Base-by-base conservation (phyloP, 139 green algal genomes). In the Chlorella sp. region DNA sequence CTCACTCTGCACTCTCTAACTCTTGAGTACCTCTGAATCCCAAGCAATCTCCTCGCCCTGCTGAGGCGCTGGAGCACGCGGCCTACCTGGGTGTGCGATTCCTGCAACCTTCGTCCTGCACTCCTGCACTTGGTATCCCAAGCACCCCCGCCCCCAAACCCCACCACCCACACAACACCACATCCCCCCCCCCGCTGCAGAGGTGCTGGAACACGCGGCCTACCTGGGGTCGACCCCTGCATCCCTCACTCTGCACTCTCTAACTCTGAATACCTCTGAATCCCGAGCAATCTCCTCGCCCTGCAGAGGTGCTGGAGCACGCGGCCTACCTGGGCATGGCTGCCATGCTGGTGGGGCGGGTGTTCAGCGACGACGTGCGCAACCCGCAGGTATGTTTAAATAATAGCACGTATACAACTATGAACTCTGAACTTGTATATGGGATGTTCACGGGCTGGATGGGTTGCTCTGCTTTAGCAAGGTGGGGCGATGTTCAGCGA, bases 301-400 rank as follows among this genome's bases (percentile, higher is more conserved):
- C 77, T n/a, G 91, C 91, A 80, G 91, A 95, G 71, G 86, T 93
- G 78, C 87, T 97, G 83, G 95, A 97, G 89, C 90, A 95, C 53
- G 92, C 93, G 18, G 90, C 96, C 0, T 87, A 94, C 21, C 36
- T 94, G 18, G 95, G 89, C 53, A 96, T 98, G 96, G 95, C 94
- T 14, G 93, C 95, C 4, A 93, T 98, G 92, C 90, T 98, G 64
- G 89, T 95, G 91, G 96, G 95, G 19, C 92, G 94, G 1, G 83
- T 90, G 11, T 96, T 97, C 86, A 94, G 95, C 53, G 76, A 83
- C 30, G 94, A 97, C 42, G 91, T 87, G 0, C 89, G 92, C 18
- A 85, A 91, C 7, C 77, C 92, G 0, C 79, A 93, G 84, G 84
- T 88, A 28, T 21, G 83, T 24, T 40, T n/a, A 7, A 7, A 12